phyloP scores from a whole-genome alignment of 2,329 filamentous ascomycete genomes.

The Thermothelomyces thermophilus region DNA sequence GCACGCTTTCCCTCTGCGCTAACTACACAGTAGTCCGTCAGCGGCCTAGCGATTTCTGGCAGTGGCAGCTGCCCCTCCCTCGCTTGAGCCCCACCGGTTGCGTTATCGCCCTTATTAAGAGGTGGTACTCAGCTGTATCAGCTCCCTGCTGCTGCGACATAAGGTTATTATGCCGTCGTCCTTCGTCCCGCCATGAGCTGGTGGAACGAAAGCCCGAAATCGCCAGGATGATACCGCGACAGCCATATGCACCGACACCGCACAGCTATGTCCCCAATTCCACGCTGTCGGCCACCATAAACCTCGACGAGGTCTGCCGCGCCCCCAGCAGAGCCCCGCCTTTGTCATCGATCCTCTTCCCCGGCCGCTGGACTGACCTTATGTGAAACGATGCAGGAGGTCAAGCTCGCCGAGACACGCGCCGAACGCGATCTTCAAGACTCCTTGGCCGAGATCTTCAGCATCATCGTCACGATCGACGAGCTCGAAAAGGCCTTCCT shows the following conservation, averaged over 20 bases:
- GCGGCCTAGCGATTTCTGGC: not conserved
- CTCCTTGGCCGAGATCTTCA: slow-evolving; percentile 93
- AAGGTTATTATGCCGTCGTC: not conserved
- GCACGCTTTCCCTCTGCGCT: not conserved
- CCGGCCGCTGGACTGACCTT: slow-evolving; percentile 1
- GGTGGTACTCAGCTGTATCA: not conserved
- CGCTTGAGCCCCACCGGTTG: not conserved
- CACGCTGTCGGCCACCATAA: slow-evolving; percentile 79
- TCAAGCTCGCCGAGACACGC: slow-evolving; percentile 80
- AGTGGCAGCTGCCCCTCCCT: not conserved
- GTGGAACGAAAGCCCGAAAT: not conserved
- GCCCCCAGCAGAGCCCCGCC: not conserved
- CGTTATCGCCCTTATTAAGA: not conserved
- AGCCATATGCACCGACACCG: slow-evolving; percentile 82
- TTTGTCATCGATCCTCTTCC: not conserved
- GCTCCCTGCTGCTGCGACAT: not conserved
- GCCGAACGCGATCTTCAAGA: slow-evolving; percentile 91
- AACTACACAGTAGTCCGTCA: not conserved
- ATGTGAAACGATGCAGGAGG: slow-evolving; percentile 57
- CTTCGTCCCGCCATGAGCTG: slow-evolving; percentile 8
- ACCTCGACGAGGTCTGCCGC: slow-evolving; percentile 70
- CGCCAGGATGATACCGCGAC: slow-evolving; percentile 46
- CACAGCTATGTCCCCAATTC: slow-evolving; percentile 88
- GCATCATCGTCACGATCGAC: slow-evolving; percentile 92
- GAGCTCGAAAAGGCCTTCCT: slow-evolving; percentile 95